Base-by-base conservation (phyloP, 225 moss, liverwort and hornwort genomes). In the Physcomitrellopsis africana region DNA sequence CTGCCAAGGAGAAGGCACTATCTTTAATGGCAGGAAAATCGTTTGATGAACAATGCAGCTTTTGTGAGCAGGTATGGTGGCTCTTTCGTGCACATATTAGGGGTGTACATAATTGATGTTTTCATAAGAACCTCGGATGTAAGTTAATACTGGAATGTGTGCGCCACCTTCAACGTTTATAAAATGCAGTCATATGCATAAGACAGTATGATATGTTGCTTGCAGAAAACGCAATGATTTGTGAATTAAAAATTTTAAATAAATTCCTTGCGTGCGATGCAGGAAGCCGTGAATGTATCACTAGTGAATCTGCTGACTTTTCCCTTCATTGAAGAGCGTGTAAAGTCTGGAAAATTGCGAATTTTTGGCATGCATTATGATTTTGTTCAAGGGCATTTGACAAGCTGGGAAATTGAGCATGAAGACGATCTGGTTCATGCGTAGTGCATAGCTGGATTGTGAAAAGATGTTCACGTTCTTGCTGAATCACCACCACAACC, bases 301-400 rank as follows among this genome's bases (percentile, higher is more conserved):
- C 77, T 96, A 15, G 78, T 80, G 6, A 96, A 96, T 75, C 65
- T 96, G 80, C 72, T 96, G 79, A 90, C 93, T 12, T 96, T 92
- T 45, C 96, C 93, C 27, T 96, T 88, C 67, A 90, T 94, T n/a
- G 90, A 94, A 68, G 90, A 94, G 52, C 86, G 86, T 22, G 82
- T 96, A 58, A 92, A 91, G 67, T 74, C 77, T 53, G 90, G 92
- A 46, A 83, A 70, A 10, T 72, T 96, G 72, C 86, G 86, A 20
- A 83, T 96, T 22, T 86, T 92, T 72, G 96, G 96, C 11, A 91
- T 91, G 96, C 90, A 96, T 69, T 96, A 96, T 67, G 96, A 96
- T 82, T 92, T 96, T 24, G 69, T 89, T 5, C 87, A 96, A 70
- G 96, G 92, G 32, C 83, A 90, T 29, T 71, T 96, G 81, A 92